A percentile compares a stretch with the other conserved stretches of the same genome.
These are phyloP conservation scores for Fomes fomentarius DNA, from an alignment of 1,284 basidiomycete genomes.

Conservation along the genomic window DNA sequence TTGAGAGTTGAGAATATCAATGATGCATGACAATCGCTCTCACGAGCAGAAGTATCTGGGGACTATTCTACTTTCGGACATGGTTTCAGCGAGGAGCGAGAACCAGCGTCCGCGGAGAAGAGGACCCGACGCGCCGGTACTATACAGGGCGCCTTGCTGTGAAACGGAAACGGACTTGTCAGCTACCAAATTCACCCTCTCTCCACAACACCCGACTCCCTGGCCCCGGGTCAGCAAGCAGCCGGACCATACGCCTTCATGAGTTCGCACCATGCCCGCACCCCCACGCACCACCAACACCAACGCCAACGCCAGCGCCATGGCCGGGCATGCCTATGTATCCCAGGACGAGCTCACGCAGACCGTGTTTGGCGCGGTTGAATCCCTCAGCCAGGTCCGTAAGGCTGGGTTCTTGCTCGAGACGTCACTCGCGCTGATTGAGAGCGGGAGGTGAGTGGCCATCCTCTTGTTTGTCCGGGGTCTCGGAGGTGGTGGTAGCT, in stretches of 20 bases:
- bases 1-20: too few species aligned
- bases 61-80: too few species aligned
- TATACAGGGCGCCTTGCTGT: not conserved
- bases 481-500: not conserved
- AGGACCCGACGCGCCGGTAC: too few species aligned
- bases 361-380: conserved; percentile 57
- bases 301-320: conserved; percentile 21
- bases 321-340: conserved; percentile 6
- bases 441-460: conserved; percentile 44
- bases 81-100: too few species aligned
- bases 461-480: not conserved
- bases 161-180: not conserved
- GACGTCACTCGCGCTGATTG: conserved; percentile 56
- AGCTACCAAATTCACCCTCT: not conserved
- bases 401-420: conserved; percentile 67
- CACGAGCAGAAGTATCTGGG: too few species aligned
- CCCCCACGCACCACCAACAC: conserved; percentile 19
- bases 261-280: conserved; percentile 30
- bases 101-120: too few species aligned
- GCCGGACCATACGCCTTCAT: conserved; percentile 14
- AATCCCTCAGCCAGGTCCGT: conserved; percentile 46
- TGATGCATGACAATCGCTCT: too few species aligned
- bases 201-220: conserved; percentile 14
- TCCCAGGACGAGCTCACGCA: conserved; percentile 58
- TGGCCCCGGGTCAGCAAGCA: conserved; percentile 13